A percentile compares a stretch with the other conserved stretches of the same genome.
Conservation (phyloP, 2,329 filamentous ascomycete species). For the Ceratocystis harringtonii region DNA sequence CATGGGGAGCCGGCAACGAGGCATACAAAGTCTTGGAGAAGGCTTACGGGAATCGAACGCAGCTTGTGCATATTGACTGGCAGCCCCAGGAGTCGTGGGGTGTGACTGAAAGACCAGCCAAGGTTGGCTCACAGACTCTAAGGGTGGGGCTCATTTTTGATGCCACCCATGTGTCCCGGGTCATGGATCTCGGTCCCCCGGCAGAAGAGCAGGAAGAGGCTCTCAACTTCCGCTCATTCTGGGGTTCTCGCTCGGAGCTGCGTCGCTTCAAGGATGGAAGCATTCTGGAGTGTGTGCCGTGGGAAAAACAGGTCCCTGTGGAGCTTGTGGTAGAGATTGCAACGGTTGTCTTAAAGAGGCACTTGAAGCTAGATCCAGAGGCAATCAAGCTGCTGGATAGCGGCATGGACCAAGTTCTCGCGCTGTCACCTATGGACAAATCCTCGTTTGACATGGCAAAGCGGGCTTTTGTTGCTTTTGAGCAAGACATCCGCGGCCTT, state of each 20-base stretch:
- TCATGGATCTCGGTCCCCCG: slow-evolving; percentile 75
- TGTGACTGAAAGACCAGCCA: slow-evolving; percentile 19
- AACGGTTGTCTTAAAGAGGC: slow-evolving; percentile 51
- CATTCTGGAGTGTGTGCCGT: slow-evolving; percentile 83
- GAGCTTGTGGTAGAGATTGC: slow-evolving; percentile 70
- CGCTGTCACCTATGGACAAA: slow-evolving; percentile 33
- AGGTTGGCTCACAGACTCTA: slow-evolving; percentile 4
- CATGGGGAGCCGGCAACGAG: slow-evolving; percentile 36
- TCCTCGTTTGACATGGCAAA: slow-evolving; percentile 52
- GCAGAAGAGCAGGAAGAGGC: slow-evolving; percentile 77
- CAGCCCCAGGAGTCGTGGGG: slow-evolving; percentile 24
- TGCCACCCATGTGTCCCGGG: slow-evolving; percentile 52
- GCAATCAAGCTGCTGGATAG: slow-evolving; percentile 38
- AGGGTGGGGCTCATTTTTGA: slow-evolving; percentile 56
- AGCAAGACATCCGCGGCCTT: slow-evolving; percentile 60
- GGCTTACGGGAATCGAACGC: slow-evolving; percentile 62
- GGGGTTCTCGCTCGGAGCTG: slow-evolving; percentile 86
- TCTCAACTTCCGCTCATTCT: slow-evolving; percentile 72
- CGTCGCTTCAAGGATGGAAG: slow-evolving; percentile 90
- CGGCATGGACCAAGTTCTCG: slow-evolving; percentile 35
- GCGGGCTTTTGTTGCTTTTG: slow-evolving; percentile 56
- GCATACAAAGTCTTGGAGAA: slow-evolving; percentile 50
- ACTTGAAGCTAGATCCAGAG: slow-evolving; percentile 46
- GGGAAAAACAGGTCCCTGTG: slow-evolving; percentile 48
- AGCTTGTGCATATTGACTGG: slow-evolving; percentile 46